These are phyloP conservation scores for Clonostachys solani DNA, from an alignment of 2,329 filamentous ascomycete species.

Conservation along the genomic window DNA sequence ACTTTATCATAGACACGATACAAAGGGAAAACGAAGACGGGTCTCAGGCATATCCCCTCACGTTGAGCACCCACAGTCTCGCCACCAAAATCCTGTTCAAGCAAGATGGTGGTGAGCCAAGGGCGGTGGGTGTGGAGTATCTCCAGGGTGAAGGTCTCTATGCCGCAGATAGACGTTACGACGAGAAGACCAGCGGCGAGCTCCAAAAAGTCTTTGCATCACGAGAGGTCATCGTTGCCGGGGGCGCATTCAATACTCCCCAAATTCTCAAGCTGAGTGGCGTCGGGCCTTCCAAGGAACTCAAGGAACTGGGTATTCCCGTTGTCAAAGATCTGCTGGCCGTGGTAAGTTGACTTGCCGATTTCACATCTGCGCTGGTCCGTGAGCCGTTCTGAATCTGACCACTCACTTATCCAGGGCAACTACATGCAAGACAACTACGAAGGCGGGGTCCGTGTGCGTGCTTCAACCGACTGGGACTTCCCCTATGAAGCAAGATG, in stretches of 20 bases:
- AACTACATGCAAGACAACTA: conserved; percentile 56
- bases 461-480: conserved; percentile 6
- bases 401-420: conserved; percentile 24
- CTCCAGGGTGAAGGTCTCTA: conserved; percentile 11
- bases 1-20: neutral
- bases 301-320: conserved; percentile 29
- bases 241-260: conserved; percentile 47
- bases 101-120: conserved; percentile 8
- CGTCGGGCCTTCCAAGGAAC: conserved; percentile 32
- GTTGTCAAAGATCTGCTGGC: conserved; percentile 50
- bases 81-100: conserved; percentile 9
- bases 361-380: conserved; percentile 30
- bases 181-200: conserved; percentile 10
- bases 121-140: conserved; percentile 30
- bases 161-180: conserved; percentile 7
- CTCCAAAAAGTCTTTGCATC: neutral
- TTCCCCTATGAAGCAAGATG: conserved; percentile 15
- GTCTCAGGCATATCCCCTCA: conserved; percentile 2
- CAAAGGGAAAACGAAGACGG: neutral
- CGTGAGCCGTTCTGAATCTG: conserved; percentile 7
- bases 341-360: conserved; percentile 32
- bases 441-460: conserved; percentile 22
- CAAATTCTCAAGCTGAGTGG: conserved; percentile 49
- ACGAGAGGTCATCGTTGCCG: conserved; percentile 41
- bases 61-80: conserved; percentile 3